phyloP scores from a whole-genome alignment of 192 early-diverging fungal genomes.

The Pilobolus umbonatus region DNA sequence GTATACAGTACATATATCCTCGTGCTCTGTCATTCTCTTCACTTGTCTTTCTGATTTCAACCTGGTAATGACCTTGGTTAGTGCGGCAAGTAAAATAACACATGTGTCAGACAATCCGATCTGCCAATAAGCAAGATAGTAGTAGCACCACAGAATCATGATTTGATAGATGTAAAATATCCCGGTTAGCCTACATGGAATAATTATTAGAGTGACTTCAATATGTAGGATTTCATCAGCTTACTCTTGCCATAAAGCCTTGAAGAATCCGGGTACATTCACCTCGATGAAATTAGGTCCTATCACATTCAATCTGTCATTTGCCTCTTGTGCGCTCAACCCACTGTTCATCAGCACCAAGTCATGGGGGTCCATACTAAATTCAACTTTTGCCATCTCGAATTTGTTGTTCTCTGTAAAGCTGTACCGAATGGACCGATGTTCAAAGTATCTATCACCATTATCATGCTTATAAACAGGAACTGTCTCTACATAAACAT shows the following conservation, averaged over 20 bases:
- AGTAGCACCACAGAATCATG: constrained; percentile 44
- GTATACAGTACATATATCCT: constrained; percentile 37
- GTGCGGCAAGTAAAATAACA: constrained; percentile 44
- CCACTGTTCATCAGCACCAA: constrained; percentile 34
- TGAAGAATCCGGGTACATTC: constrained; percentile 48
- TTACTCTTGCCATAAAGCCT: constrained; percentile 53
- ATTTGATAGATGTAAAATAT: constrained; percentile 54
- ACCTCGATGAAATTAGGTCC: constrained; percentile 72
- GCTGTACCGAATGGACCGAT: constrained; percentile 66
- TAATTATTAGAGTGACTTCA: background rate
- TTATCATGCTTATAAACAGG: constrained; percentile 38
- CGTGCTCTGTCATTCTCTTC: constrained; percentile 52
- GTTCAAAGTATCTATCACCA: constrained; percentile 55
- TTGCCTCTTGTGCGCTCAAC: constrained; percentile 48
- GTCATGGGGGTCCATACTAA: constrained; percentile 41
- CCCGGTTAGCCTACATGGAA: constrained; percentile 30
- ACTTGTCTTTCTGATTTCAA: constrained; percentile 47
- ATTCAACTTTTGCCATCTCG: constrained; percentile 43
- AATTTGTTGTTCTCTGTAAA: constrained; percentile 38
- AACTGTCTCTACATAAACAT: constrained; percentile 32
- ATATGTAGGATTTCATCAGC: background rate
- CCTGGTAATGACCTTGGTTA: constrained; percentile 44
- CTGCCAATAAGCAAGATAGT: constrained; percentile 48
- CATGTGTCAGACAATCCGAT: constrained; percentile 47
- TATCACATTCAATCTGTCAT: constrained; percentile 47